Evolutionary conservation across 352 stramenopile genomes (phyloP), one percentile per base, ranked within the genome.

Genomic region (Phytophthora megakarya): DNA sequence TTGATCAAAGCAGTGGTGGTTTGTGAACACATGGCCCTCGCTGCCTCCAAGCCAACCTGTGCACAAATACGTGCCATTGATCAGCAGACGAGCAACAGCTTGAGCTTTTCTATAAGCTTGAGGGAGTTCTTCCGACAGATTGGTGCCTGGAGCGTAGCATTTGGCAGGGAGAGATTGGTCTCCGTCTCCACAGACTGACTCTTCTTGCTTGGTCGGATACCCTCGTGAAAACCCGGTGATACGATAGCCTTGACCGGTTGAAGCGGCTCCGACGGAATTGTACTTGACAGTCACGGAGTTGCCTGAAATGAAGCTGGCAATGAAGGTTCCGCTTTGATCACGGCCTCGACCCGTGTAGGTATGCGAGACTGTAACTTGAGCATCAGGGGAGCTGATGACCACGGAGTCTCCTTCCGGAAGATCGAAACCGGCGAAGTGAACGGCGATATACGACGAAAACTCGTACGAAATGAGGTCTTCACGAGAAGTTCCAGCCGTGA

Each of bases 1-100:
- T 19, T 64, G 26, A 15, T 73, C 49, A 37, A 88, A 88, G 58
- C 80, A 92, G 63, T 92, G 81, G 18, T 81, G 60, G 69, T 91
- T 91, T 8, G 84, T 91, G 64, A 91, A 73, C n/a, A 93, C 19
- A 58, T 93, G 80, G 1, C 78, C 77, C 30, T 87, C 71, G 39
- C 67, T 88, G 15, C 79, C 83, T 25, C 44, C 64, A 16, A 92
- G 78, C 73, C 80, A 92, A 10, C 83, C 83, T 2, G 83, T 90
- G 57, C 83, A 92, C 42, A 85, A 30, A 37, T 60, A 70, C 3
- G 61, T 64, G 16, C 78, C 78, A 42, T 82, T 75, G 42, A 93
- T 84, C 3, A 89, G 30, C n/a, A 93, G 65, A 18, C 81, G 78
- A 48, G 78, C 80, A 9, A 90, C 65, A 12, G 84, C 61, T 47